Evolutionary conservation across 2,329 filamentous ascomycete genomes (phyloP), one percentile per base, ranked within the genome.

Genomic region (Scedosporium boydii): DNA sequence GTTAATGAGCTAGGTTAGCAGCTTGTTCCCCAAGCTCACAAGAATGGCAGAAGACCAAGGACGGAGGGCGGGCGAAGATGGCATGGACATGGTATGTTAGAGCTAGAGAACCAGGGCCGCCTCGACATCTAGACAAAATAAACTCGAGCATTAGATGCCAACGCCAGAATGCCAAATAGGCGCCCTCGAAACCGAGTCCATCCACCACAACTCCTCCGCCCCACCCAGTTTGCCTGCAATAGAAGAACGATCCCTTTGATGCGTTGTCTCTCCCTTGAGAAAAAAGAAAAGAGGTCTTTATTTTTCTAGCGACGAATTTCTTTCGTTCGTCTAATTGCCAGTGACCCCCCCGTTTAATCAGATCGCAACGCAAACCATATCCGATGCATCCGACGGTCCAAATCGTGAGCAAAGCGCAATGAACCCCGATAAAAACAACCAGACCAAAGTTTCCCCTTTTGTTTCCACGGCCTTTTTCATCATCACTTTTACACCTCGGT

Each of bases 401-500:
- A 44, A 60, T 27, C 10, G 21, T 16, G 58, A 10, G 58, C 34
- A 29, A 59, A 21, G 29, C 29, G 29, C 29, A 34, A 34, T 34
- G 29, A 51, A 53, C 48, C 48, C 48, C 48, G 21, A 53, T 53
- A 60, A 60, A 60, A 46, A 60, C 58, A 51, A 48, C 58, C 58
- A 42, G 58, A 60, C 58, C 58, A 60, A 58, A 27, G 38, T 60
- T 48, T 60, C 48, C 42, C 58, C 10, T 60, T 42, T 58, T 42
- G 53, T 44, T 59, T 42, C 58, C 48, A 53, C 48, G 48, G 57
- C 57, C 38, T 58, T 7, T n/a, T 21, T 55, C 48, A 58, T 55
- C 48, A 58, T 59, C 62, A 67, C 59, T 60, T 75, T 85, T 87
- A 89, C 75, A 88, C 83, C 87, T 99, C 95, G 73, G 92, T 96